Conservation (phyloP, 257 asterid species). For the Gentiana dahurica region DNA sequence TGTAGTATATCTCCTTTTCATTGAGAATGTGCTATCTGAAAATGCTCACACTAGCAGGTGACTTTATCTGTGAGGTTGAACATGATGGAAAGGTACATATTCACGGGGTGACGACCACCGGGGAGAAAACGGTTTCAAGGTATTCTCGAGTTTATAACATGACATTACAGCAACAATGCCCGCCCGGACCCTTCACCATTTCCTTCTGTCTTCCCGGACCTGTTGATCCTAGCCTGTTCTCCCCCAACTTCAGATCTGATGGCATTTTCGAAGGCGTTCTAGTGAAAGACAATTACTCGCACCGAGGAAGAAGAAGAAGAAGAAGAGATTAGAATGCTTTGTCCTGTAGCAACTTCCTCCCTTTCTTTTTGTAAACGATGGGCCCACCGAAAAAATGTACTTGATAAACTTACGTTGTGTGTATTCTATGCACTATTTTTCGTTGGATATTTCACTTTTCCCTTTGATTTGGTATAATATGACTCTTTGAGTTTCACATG, state of each 20-base stretch:
- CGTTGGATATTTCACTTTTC: too few species aligned
- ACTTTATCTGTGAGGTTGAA: constrained; percentile 54
- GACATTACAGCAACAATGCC: constrained; percentile 68
- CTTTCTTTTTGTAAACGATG: too few species aligned
- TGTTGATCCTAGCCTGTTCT: constrained; percentile 63
- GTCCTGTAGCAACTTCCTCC: too few species aligned
- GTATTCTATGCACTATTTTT: too few species aligned
- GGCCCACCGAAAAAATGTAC: too few species aligned
- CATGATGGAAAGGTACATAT: constrained; percentile 52
- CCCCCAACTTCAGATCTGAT: constrained; percentile 55
- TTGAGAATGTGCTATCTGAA: neutral
- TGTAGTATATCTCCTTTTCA: neutral
- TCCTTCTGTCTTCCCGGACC: constrained; percentile 77
- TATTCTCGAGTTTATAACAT: constrained; percentile 52
- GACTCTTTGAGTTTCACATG: too few species aligned
- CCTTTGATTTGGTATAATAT: too few species aligned
- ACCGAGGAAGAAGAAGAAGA: too few species aligned
- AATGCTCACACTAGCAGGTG: constrained; percentile 31
- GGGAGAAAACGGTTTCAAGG: constrained; percentile 36
- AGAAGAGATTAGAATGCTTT: too few species aligned
- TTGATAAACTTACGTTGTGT: too few species aligned
- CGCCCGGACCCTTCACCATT: constrained; percentile 71
- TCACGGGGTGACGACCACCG: constrained; percentile 63
- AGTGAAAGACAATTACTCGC: constrained; percentile 23
- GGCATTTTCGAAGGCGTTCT: constrained; percentile 78